Evolutionary conservation across 495 filamentous ascomycete species (phyloP).

Genomic region (Thermothielavioides terrestris): DNA sequence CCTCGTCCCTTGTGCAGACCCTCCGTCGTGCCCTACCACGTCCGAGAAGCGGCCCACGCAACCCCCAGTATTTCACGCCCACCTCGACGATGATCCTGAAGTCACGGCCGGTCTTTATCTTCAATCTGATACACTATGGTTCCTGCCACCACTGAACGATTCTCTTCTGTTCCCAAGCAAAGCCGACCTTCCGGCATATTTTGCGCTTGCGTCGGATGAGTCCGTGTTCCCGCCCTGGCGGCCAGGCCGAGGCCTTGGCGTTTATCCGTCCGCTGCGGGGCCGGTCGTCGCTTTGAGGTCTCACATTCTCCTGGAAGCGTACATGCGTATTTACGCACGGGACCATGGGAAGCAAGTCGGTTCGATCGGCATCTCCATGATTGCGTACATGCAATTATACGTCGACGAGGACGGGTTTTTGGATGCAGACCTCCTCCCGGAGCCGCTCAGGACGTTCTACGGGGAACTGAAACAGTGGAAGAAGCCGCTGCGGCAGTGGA

Average conservation of each 20-base stretch:
- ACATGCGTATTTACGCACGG: slow-evolving; percentile 12
- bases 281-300: slow-evolving; percentile 10
- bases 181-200: not conserved
- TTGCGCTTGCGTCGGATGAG: not conserved
- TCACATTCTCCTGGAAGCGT: slow-evolving; percentile 16
- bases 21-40: not conserved
- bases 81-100: not conserved
- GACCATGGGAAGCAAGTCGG: slow-evolving; percentile 13
- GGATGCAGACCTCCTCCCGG: slow-evolving; percentile 11
- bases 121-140: not conserved
- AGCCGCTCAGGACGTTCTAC: slow-evolving; percentile 16
- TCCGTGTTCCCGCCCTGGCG: slow-evolving; percentile 6
- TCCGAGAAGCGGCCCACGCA: not conserved
- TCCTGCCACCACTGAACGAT: not conserved
- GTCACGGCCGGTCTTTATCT: not conserved
- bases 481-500: slow-evolving; percentile 13
- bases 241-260: slow-evolving; percentile 12
- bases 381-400: slow-evolving; percentile 14
- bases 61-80: not conserved
- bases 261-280: slow-evolving; percentile 8
- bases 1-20: not conserved
- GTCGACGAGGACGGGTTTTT: slow-evolving; percentile 15
- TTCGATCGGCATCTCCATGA: slow-evolving; percentile 12
- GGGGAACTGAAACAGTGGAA: slow-evolving; percentile 7
- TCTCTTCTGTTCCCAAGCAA: not conserved